Percentiles rank a stretch among this genome's conserved stretches.
phyloP scores from a whole-genome alignment of 768 basidiomycete species.

The Pleurotus cornucopiae region DNA sequence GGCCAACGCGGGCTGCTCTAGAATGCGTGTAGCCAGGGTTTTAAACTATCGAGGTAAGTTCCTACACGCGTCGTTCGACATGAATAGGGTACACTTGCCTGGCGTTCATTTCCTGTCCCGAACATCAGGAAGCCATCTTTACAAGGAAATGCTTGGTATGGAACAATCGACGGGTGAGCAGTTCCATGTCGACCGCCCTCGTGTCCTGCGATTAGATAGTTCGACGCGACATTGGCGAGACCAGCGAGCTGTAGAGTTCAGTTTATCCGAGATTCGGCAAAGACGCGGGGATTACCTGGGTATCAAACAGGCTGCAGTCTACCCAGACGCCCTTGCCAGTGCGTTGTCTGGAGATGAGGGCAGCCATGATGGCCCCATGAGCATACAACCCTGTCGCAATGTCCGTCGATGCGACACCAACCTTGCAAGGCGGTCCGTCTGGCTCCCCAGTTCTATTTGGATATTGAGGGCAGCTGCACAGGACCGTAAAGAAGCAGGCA shows the following conservation, averaged over 20 bases:
- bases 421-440: constrained; percentile 83
- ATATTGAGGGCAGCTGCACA: constrained; percentile 10
- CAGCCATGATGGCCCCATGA: constrained; percentile 91
- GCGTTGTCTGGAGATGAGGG: constrained; percentile 71
- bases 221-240: constrained; percentile 88
- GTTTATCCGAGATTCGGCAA: neutral
- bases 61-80: neutral
- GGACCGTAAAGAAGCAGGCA: neutral
- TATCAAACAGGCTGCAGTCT: constrained; percentile 90
- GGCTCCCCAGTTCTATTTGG: constrained; percentile 76
- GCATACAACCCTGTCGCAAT: constrained; percentile 86
- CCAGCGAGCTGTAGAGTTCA: constrained; percentile 65
- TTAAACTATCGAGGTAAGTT: constrained; percentile 50
- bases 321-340: constrained; percentile 90
- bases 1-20: constrained; percentile 56
- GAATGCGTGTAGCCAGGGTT: constrained; percentile 58
- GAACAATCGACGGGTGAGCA: constrained; percentile 89
- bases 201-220: constrained; percentile 82
- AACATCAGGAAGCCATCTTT: constrained; percentile 90
- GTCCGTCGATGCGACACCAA: constrained; percentile 94
- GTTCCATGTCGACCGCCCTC: constrained; percentile 89
- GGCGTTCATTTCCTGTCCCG: constrained; percentile 86
- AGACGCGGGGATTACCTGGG: constrained; percentile 53
- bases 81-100: constrained; percentile 37
- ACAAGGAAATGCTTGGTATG: constrained; percentile 89